phyloP scores from a whole-genome alignment of 2,329 filamentous ascomycete species.

The Pseudogymnoascus pannorum region DNA sequence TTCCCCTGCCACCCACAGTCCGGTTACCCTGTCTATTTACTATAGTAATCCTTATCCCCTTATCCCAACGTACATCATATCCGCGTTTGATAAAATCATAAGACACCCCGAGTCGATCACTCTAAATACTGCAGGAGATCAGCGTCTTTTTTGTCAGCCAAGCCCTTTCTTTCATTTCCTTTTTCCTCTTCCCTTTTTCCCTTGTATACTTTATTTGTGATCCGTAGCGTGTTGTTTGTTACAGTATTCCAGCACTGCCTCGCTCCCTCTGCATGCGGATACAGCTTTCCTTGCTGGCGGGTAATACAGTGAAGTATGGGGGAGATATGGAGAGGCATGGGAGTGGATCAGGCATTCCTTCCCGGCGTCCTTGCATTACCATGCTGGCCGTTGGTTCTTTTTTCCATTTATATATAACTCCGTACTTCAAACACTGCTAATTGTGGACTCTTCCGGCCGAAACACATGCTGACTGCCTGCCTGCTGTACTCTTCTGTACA shows the following conservation, averaged over 20 bases:
- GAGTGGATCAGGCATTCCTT: neutral
- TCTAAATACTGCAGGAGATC: neutral
- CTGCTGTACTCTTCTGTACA: neutral
- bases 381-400: neutral
- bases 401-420: neutral
- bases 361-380: neutral
- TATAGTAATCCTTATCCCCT: no score
- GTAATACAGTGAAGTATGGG: neutral
- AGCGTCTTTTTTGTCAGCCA: neutral
- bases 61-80: neutral
- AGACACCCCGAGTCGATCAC: neutral
- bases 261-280: neutral
- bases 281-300: neutral
- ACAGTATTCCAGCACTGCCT: neutral
- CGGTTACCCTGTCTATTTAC: neutral
- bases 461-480: neutral
- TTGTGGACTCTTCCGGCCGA: neutral
- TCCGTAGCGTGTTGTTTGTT: neutral
- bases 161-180: constrained; percentile 2
- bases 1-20: neutral
- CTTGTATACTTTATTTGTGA: neutral
- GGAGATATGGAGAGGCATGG: neutral
- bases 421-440: neutral
- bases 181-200: no score
- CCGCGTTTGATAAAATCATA: neutral